A percentile compares a stretch with the other conserved stretches of the same genome.
These are phyloP conservation scores for barley (Hordeum vulgare) DNA, from an alignment of 176 grass and related monocot genomes.

Conservation along the genomic window MorexV3_pseudomolecules_assembly NC_058522.1:497242561-497243060, in stretches of 20 bases:
- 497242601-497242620: background rate
- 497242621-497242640: background rate
- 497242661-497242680: background rate
- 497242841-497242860: no score
- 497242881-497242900: no score
- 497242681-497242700: background rate
- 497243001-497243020: background rate
- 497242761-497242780: background rate
- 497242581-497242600: background rate
- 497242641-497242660: background rate
- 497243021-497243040: background rate
- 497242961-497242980: background rate
- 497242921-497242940: background rate
- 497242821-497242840: no score
- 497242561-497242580: background rate
- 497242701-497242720: background rate
- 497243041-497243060: background rate
- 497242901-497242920: no score
- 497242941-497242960: background rate
- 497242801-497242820: no score
- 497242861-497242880: no score
- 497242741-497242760: background rate
- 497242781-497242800: no score
- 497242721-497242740: background rate
- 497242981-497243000: background rate